Conservation (phyloP, 2,329 filamentous ascomycete species). For the Neoarthrinium moseri region DNA sequence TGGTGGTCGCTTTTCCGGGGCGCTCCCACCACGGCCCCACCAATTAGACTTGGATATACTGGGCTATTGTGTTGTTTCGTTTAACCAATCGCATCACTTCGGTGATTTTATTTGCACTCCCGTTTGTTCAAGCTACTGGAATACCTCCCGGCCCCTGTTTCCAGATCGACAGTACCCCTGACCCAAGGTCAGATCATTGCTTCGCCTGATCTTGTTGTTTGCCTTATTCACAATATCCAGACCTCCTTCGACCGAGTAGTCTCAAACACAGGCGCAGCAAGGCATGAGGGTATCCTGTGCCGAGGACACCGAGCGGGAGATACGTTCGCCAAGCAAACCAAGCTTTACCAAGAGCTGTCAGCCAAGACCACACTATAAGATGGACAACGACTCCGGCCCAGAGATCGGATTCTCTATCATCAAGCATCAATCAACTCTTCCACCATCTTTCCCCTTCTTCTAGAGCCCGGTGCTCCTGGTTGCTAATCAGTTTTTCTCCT, state of each 20-base stretch:
- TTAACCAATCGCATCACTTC: constrained; percentile 8
- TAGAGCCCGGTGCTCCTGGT: constrained; percentile 10
- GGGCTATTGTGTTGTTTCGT: neutral
- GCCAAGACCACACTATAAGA: constrained; percentile 7
- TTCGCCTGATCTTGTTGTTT: constrained; percentile 9
- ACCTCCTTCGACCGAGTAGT: constrained; percentile 2
- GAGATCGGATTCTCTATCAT: constrained; percentile 4
- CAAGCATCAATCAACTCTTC: constrained; percentile 10
- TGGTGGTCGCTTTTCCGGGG: neutral
- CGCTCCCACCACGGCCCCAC: neutral
- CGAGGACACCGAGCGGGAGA: neutral
- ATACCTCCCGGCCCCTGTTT: neutral
- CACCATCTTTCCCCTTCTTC: constrained; percentile 7
- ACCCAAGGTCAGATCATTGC: constrained; percentile 5
- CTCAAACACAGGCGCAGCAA: constrained; percentile 2
- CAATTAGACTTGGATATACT: neutral
- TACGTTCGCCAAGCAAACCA: constrained; percentile 5
- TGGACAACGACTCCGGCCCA: neutral
- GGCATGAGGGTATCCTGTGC: neutral
- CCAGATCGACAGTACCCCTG: neutral
- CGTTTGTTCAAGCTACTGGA: neutral
- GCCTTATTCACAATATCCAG: neutral
- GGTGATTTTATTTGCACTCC: constrained; percentile 5
- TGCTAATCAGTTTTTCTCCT: constrained; percentile 9
- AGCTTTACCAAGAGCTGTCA: constrained; percentile 11